Evolutionary conservation across 2,329 filamentous ascomycete species (phyloP), one percentile per base, ranked within the genome.

Genomic region (Pseudogymnoascus sp.): DNA sequence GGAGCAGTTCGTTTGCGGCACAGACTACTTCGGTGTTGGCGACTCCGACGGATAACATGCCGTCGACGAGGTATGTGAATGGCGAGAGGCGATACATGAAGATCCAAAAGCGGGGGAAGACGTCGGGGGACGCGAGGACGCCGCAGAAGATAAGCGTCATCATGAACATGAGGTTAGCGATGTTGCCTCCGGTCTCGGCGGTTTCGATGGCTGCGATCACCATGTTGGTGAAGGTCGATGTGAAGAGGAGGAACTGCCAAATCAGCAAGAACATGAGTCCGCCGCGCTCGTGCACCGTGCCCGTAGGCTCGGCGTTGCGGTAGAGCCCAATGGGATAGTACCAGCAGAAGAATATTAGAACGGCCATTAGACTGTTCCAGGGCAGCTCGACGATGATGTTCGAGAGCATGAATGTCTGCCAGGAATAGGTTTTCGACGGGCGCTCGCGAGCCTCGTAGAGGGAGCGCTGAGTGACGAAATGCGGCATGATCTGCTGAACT

Each of bases 81-180:
- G 91, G 90, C 0, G 86, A 90, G 56, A 91, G 74, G 52, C 87
- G 82, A 73, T 92, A 92, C 85, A 91, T 89, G 77, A 90, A 90
- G 66, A 86, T 84, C 88, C 89, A 92, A 78, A 92, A 91, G 4
- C 81, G 75, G 0, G 89, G 88, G 34, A 92, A 79, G 1, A 74
- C 71, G 2, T 74, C 72, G 0, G 86, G 85, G 5, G 76, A 75
- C 28, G 84, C 84, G 63, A 95, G 80, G 7, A 80, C 80, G 19
- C 92, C 82, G 13, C 85, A 89, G 78, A 92, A 92, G 67, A 89
- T 82, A 60, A 92, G 77, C 62, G 80, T 83, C 60, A 92, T 76
- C 37, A 81, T 83, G 75, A 92, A 92, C 67, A 88, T 74, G 62
- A 92, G 70, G 63, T 90, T 89, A 67, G 87, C 88, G 63, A 92